phyloP scores from a whole-genome alignment of 768 basidiomycete genomes.

The Rhizopogon salebrosus region DNA sequence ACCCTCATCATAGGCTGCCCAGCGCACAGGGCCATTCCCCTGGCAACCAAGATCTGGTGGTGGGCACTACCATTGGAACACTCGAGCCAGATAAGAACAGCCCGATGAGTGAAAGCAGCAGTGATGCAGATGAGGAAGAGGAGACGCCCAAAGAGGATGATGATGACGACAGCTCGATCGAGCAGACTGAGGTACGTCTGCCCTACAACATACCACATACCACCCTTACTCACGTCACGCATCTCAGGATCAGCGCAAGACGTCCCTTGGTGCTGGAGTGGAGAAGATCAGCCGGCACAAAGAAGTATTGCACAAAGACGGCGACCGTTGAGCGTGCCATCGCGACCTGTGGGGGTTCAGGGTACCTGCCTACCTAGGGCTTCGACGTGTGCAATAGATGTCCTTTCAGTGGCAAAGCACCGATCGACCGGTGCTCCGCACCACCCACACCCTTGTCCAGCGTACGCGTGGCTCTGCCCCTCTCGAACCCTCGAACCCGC shows the following conservation, averaged over 20 bases:
- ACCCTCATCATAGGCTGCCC: background rate
- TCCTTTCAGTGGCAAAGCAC: no score
- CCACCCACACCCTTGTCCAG: background rate
- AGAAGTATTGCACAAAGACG: background rate
- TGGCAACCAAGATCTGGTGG: background rate
- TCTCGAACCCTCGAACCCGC: background rate
- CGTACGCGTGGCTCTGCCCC: no score
- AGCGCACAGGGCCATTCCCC: background rate
- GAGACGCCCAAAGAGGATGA: conserved; percentile 6
- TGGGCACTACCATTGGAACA: background rate
- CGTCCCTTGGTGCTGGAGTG: conserved; percentile 29
- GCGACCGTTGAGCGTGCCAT: background rate
- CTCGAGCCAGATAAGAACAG: background rate
- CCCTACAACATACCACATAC: background rate
- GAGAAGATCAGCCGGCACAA: conserved; percentile 33
- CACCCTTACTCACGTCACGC: background rate
- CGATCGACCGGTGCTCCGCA: no score
- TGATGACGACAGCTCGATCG: conserved; percentile 6
- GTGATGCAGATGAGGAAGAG: conserved; percentile 10
- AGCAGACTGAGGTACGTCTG: conserved; percentile 12
- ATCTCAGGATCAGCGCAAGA: conserved; percentile 26
- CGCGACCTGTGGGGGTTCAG: background rate
- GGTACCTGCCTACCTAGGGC: no score
- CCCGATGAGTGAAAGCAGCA: background rate
- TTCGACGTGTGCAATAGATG: no score